phyloP scores from a whole-genome alignment of 768 basidiomycete species.

The Mycena venus region DNA sequence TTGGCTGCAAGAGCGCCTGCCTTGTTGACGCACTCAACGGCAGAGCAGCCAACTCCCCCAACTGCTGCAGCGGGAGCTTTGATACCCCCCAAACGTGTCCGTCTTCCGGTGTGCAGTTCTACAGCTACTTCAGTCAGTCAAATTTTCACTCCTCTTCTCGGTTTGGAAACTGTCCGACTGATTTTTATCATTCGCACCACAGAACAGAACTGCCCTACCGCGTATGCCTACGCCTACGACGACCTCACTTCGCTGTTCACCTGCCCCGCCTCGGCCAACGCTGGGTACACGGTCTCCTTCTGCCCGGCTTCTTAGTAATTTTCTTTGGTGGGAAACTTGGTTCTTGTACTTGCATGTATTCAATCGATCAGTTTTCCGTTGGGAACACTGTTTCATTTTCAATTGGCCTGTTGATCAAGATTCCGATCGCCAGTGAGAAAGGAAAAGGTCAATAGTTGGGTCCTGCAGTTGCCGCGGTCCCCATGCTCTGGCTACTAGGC shows the following conservation, averaged over 20 bases:
- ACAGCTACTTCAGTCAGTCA: constrained; percentile 11
- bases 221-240: constrained; percentile 53
- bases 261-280: constrained; percentile 33
- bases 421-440: too few species aligned
- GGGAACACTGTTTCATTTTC: too few species aligned
- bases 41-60: background rate
- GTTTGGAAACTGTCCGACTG: constrained; percentile 24
- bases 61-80: too few species aligned
- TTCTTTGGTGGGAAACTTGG: too few species aligned
- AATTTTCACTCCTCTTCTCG: background rate
- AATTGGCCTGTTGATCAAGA: too few species aligned
- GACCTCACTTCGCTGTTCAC: constrained; percentile 46
- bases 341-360: too few species aligned
- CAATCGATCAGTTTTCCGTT: too few species aligned
- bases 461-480: too few species aligned
- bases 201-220: constrained; percentile 37
- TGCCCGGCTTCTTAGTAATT: constrained; percentile 27
- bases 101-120: background rate
- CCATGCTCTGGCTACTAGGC: too few species aligned
- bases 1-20: constrained; percentile 15
- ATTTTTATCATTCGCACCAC: too few species aligned
- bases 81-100: constrained; percentile 7
- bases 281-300: constrained; percentile 45
- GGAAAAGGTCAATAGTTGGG: too few species aligned
- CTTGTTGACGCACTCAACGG: background rate